Conservation (phyloP, 805 yeast genomes). For the Candida vartiovaarae region DNA sequence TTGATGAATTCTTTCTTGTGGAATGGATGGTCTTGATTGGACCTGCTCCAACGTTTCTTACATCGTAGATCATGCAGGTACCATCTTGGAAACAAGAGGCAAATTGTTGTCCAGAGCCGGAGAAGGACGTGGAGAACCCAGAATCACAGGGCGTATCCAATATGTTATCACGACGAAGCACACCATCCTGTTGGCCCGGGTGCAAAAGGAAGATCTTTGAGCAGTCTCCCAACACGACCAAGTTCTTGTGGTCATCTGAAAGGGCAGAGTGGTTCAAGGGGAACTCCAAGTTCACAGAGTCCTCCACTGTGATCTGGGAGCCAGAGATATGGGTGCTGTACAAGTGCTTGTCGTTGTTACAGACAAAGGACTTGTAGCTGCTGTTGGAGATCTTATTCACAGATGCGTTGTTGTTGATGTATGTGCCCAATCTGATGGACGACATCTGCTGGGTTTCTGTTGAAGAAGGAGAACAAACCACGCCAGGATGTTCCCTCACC, state of each 20-base stretch:
- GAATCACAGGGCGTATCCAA: slow-evolving; percentile 59
- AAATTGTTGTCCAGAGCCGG: slow-evolving; percentile 66
- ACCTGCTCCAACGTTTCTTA: slow-evolving; percentile 44
- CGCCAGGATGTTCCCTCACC: slow-evolving; percentile 35
- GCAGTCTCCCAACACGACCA: slow-evolving; percentile 74
- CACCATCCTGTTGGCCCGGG: slow-evolving; percentile 29
- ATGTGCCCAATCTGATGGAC: slow-evolving; percentile 63
- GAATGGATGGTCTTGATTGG: slow-evolving; percentile 53
- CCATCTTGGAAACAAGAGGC: slow-evolving; percentile 88
- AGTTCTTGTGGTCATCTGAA: slow-evolving; percentile 53
- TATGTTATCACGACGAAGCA: slow-evolving; percentile 27
- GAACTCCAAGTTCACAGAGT: slow-evolving; percentile 44
- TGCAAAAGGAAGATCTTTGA: slow-evolving; percentile 50
- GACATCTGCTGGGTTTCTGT: slow-evolving; percentile 39
- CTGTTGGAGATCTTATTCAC: slow-evolving; percentile 37
- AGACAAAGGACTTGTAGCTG: slow-evolving; percentile 53
- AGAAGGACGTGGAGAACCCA: slow-evolving; percentile 79
- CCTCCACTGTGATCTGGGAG: slow-evolving; percentile 36
- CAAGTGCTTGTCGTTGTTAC: slow-evolving; percentile 76
- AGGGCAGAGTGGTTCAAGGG: slow-evolving; percentile 71
- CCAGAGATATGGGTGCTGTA: slow-evolving; percentile 55
- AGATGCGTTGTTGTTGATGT: slow-evolving; percentile 76
- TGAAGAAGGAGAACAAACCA: slow-evolving; percentile 58
- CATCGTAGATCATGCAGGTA: slow-evolving; percentile 65
- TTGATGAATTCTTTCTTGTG: slow-evolving; percentile 45